These are phyloP conservation scores for Penicillium odoratum DNA, from an alignment of 495 filamentous ascomycete species.

Conservation along the genomic window DNA sequence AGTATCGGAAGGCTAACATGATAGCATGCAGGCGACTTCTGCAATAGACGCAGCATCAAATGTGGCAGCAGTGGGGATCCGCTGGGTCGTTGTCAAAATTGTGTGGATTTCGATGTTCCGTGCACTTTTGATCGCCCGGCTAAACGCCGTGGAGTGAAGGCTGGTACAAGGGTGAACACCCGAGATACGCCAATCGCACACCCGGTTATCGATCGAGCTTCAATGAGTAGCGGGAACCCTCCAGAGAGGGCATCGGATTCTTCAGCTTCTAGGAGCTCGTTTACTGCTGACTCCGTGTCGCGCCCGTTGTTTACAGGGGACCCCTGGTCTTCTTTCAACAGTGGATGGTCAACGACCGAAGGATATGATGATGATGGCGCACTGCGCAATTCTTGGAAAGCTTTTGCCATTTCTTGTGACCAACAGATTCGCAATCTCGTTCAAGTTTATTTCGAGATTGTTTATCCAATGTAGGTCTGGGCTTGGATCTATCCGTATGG, in stretches of 20 bases:
- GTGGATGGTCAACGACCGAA: conserved; percentile 22
- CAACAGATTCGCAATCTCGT: conserved; percentile 35
- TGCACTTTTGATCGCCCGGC: conserved; percentile 73
- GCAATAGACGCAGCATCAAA: conserved; percentile 34
- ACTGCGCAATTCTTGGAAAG: conserved; percentile 33
- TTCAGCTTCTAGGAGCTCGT: conserved; percentile 25
- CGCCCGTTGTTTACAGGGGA: conserved; percentile 22
- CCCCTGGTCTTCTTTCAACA: conserved; percentile 27
- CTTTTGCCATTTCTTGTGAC: conserved; percentile 32
- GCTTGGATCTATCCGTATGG: no score
- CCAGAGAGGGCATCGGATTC: conserved; percentile 19
- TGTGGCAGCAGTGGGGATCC: conserved; percentile 26
- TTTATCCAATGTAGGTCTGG: conserved; percentile 34
- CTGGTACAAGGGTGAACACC: conserved; percentile 17
- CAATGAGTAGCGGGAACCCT: neutral
- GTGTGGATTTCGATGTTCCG: conserved; percentile 66
- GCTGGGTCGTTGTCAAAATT: conserved; percentile 41
- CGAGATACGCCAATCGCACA: conserved; percentile 14
- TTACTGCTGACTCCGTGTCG: conserved; percentile 15
- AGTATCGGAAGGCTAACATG: conserved; percentile 1
- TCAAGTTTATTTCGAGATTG: conserved; percentile 46
- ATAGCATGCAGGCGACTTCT: conserved; percentile 29
- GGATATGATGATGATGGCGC: conserved; percentile 28
- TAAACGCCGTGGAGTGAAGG: conserved; percentile 60
- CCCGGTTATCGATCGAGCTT: conserved; percentile 4